Conservation (phyloP, 108 stramenopile genomes). For the Poteriospumella lacustris region DNA sequence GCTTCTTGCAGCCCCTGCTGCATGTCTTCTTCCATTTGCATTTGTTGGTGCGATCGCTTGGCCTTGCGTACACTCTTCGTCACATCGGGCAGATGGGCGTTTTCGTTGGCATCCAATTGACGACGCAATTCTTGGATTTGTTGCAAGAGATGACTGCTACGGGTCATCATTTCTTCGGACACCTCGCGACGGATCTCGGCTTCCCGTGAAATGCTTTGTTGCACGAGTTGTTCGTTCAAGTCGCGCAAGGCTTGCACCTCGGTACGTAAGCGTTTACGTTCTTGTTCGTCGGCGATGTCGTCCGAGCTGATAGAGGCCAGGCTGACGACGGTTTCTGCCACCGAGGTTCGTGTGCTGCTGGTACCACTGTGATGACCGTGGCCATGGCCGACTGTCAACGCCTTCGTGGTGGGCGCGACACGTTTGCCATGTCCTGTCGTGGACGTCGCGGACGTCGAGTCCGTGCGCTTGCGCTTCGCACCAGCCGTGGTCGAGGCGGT, state of each 20-base stretch:
- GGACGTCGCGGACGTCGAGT: too few relatives aligned
- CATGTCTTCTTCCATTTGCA: not conserved
- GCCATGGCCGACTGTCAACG: too few relatives aligned
- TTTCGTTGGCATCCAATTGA: not conserved
- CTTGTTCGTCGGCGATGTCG: too few relatives aligned
- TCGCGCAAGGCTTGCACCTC: slow-evolving; percentile 17
- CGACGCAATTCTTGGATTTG: not conserved
- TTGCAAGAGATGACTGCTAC: not conserved
- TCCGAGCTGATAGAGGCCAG: too few relatives aligned
- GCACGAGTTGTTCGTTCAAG: not conserved
- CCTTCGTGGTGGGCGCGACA: too few relatives aligned
- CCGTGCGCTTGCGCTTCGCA: not conserved
- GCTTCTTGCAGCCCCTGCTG: not conserved
- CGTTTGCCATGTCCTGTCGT: too few relatives aligned
- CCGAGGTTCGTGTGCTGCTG: too few relatives aligned
- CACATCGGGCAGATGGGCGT: not conserved
- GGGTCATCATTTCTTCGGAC: slow-evolving; percentile 38
- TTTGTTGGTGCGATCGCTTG: not conserved
- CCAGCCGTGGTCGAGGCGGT: not conserved
- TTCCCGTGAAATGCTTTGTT: slow-evolving; percentile 22
- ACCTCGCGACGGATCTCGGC: slow-evolving; percentile 42
- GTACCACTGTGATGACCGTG: too few relatives aligned
- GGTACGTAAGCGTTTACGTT: too few relatives aligned
- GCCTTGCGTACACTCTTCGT: not conserved
- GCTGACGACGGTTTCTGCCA: too few relatives aligned